Evolutionary conservation across 2,329 filamentous ascomycete genomes (phyloP), one percentile per base, ranked within the genome.

Genomic region (Helotiales sp.): DNA sequence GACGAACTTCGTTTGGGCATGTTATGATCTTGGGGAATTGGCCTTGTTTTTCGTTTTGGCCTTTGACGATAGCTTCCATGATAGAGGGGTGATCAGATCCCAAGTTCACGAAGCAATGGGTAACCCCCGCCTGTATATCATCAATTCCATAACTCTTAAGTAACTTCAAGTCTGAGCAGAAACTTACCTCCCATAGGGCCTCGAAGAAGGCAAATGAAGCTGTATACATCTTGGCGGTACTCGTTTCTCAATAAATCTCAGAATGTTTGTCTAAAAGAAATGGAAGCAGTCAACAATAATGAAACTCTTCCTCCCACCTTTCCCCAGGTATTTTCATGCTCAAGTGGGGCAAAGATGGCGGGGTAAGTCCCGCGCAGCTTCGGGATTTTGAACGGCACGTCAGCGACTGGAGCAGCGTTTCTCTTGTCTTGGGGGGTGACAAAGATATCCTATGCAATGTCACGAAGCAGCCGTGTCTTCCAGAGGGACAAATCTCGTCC

Each of bases 61-160:
- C 89, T 74, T 90, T 90, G 72, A 91, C 87, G 71, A 92, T 91
- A 3, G 90, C 90, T 76, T 93, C 90, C 24, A 92, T 85, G 72
- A 93, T 90, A 24, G 86, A 87, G 1, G 89, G 90, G 73, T 92
- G 86, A 73, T 89, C 87, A 26, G 83, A 86, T 6, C 75, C 87
- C 8, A 89, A 79, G 72, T 89, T 89, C 61, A 89, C 86, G 73
- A 88, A 86, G 77, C 84, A 83, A 71, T 84, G 76, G 49, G 79
- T 83, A 17, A 86, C 78, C 24, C 84, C 84, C 24, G 82, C 83
- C 81, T 76, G 32, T 10, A 24, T n/a, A 17, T 22, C 37, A 30
- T 60, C 57, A 30, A 11, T 28, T 30, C 26, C 20, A 40, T 15
- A n/a, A n/a, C 6, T 52, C 34, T n/a, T 60, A 54, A 24, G 43